These are phyloP conservation scores for Drechslerella stenobrocha DNA, from an alignment of 2,329 filamentous ascomycete species.

Conservation along the genomic window DNA sequence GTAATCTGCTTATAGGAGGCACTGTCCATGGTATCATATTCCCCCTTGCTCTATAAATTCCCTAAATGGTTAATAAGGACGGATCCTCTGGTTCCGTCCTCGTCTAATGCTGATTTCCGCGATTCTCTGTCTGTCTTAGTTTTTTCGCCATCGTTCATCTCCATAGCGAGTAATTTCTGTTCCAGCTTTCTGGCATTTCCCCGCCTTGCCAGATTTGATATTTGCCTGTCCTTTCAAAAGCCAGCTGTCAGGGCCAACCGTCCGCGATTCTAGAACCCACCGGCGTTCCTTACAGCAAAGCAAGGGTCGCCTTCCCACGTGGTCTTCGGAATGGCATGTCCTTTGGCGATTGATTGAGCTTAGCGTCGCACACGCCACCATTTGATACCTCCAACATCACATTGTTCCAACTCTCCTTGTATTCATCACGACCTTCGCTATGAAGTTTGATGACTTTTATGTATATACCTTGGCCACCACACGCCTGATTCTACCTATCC, in stretches of 20 bases:
- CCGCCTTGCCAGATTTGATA: constrained; percentile 1
- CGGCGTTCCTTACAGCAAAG: constrained; percentile 13
- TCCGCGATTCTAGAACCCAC: constrained; percentile 25
- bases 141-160: constrained; percentile 18
- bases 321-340: neutral
- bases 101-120: constrained; percentile 33
- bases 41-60: constrained; percentile 3
- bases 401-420: neutral
- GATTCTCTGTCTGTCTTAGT: constrained; percentile 14
- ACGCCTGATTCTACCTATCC: neutral
- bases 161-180: constrained; percentile 17
- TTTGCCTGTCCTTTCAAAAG: constrained; percentile 11
- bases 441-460: constrained; percentile 7
- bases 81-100: constrained; percentile 10
- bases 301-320: constrained; percentile 27
- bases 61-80: constrained; percentile 11
- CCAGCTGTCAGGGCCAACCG: constrained; percentile 14
- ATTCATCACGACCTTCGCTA: constrained; percentile 2
- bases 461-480: neutral
- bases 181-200: constrained; percentile 17
- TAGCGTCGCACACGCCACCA: neutral
- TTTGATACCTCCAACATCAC: neutral
- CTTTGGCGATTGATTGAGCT: constrained; percentile 5
- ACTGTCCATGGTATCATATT: constrained; percentile 25
- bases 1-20: neutral